A percentile compares a stretch with the other conserved stretches of the same genome.
phyloP scores from a whole-genome alignment of 129 eudicot species.

The Chrysanthemum seticuspe region DNA sequence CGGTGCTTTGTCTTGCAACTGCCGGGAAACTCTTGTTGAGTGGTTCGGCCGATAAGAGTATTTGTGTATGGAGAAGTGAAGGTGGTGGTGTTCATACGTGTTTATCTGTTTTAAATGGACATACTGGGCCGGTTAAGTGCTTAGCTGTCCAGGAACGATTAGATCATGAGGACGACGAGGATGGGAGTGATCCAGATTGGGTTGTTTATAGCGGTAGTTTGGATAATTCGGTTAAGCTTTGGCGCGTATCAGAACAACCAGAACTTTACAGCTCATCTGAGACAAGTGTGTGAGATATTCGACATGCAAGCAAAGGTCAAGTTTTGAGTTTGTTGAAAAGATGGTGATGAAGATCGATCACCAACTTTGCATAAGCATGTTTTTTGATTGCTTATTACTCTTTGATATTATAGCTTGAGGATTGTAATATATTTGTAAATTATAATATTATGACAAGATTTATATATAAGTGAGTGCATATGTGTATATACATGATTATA shows the following conservation, averaged over 20 bases:
- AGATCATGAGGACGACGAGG: too few relatives aligned
- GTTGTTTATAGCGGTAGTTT: too few relatives aligned
- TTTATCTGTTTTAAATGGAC: too few relatives aligned
- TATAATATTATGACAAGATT: background rate
- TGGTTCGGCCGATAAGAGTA: constrained; percentile 76
- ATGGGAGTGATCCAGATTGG: too few relatives aligned
- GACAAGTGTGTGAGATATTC: too few relatives aligned
- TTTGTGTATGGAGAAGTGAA: constrained; percentile 71
- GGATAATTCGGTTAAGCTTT: too few relatives aligned
- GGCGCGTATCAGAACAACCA: too few relatives aligned
- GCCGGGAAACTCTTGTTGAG: constrained; percentile 59
- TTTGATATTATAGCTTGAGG: background rate
- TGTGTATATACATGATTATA: background rate
- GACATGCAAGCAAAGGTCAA: too few relatives aligned
- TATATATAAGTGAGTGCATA: background rate
- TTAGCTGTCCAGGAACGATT: too few relatives aligned
- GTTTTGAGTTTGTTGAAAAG: too few relatives aligned
- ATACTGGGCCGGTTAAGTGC: too few relatives aligned
- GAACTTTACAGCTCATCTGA: too few relatives aligned
- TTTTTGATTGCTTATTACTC: background rate
- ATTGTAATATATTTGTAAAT: constrained; percentile 12
- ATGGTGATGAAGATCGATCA: background rate
- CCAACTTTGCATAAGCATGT: background rate
- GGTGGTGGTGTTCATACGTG: constrained; percentile 24
- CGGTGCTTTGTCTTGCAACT: constrained; percentile 63